A percentile compares a stretch with the other conserved stretches of the same genome.
phyloP scores from a whole-genome alignment of 208 protist species.

The Herpetomonas tarakana region DNA sequence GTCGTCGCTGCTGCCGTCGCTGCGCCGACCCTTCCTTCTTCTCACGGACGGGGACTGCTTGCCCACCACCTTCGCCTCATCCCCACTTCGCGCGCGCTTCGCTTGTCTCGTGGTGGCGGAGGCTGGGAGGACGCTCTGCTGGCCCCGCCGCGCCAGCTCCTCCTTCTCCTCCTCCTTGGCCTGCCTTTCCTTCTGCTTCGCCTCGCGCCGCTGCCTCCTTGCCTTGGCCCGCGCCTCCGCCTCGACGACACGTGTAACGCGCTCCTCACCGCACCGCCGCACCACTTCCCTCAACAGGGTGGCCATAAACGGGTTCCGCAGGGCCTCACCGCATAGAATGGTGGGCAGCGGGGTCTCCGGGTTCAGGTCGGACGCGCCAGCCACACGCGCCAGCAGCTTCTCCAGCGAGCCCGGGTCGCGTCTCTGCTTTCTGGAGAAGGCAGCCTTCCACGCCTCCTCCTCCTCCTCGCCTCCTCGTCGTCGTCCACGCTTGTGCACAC shows the following conservation, averaged over 20 bases:
- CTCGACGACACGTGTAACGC: neutral
- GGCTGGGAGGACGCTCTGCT: neutral
- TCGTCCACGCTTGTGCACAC: neutral
- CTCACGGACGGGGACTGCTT: neutral
- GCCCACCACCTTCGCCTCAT: no score
- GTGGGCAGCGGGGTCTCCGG: slow-evolving; percentile 8
- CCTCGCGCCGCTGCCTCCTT: neutral
- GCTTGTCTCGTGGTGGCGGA: neutral
- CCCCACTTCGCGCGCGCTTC: slow-evolving; percentile 3
- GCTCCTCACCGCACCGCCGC: slow-evolving; percentile 11
- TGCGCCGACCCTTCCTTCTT: neutral
- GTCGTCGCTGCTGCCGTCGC: slow-evolving; percentile 8
- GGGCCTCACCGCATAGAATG: slow-evolving; percentile 50
- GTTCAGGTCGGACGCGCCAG: slow-evolving; percentile 5
- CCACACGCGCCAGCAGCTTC: slow-evolving; percentile 36
- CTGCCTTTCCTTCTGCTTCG: neutral
- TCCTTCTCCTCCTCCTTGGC: neutral
- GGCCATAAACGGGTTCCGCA: slow-evolving; percentile 42
- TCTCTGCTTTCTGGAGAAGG: slow-evolving; percentile 9
- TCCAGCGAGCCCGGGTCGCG: slow-evolving; percentile 19
- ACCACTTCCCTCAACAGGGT: slow-evolving; percentile 31
- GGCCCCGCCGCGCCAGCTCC: neutral
- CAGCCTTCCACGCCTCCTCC: neutral
- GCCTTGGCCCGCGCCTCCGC: slow-evolving; percentile 6
- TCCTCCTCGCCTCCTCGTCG: neutral